phyloP scores from a whole-genome alignment of 176 grass and related monocot genomes.

The Poa pratensis region DNA sequence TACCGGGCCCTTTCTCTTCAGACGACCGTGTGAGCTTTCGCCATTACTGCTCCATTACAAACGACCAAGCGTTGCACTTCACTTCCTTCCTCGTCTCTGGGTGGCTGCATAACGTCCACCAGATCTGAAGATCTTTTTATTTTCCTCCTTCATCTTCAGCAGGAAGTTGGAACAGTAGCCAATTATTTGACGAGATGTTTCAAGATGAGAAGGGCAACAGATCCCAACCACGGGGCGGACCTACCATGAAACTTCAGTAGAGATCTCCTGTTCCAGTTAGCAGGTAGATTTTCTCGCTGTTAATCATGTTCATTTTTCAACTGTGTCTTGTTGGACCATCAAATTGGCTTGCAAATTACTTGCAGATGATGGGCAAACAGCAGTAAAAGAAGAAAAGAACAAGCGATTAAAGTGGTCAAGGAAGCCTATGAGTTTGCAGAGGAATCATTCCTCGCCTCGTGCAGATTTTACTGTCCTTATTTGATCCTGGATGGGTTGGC shows the following conservation, averaged over 20 bases:
- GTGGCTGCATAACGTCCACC: slow-evolving; percentile 26
- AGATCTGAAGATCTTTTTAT: not conserved
- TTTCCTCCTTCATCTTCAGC: not conserved
- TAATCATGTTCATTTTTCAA: not conserved
- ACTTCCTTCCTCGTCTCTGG: slow-evolving; percentile 26
- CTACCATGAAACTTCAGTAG: slow-evolving; percentile 10
- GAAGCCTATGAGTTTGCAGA: slow-evolving; percentile 35
- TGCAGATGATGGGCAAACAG: not conserved
- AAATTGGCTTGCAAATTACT: not conserved
- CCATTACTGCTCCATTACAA: slow-evolving; percentile 1
- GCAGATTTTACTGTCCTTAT: slow-evolving; percentile 42
- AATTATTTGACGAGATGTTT: slow-evolving; percentile 57
- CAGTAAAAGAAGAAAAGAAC: not conserved
- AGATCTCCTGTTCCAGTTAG: slow-evolving; percentile 21
- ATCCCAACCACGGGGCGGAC: slow-evolving; percentile 34
- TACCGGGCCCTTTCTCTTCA: not conserved
- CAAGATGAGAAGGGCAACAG: slow-evolving; percentile 36
- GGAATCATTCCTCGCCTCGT: slow-evolving; percentile 26
- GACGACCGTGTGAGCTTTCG: not conserved
- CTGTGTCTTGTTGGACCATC: not conserved
- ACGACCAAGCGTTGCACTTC: not conserved
- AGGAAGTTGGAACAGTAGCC: slow-evolving; percentile 27
- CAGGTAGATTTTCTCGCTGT: not conserved
- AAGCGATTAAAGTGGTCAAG: slow-evolving; percentile 3
- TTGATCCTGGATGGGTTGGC: slow-evolving; percentile 32